These are phyloP conservation scores for Epicoccum nigrum DNA, from an alignment of 2,329 filamentous ascomycete species.

Conservation along the genomic window DNA sequence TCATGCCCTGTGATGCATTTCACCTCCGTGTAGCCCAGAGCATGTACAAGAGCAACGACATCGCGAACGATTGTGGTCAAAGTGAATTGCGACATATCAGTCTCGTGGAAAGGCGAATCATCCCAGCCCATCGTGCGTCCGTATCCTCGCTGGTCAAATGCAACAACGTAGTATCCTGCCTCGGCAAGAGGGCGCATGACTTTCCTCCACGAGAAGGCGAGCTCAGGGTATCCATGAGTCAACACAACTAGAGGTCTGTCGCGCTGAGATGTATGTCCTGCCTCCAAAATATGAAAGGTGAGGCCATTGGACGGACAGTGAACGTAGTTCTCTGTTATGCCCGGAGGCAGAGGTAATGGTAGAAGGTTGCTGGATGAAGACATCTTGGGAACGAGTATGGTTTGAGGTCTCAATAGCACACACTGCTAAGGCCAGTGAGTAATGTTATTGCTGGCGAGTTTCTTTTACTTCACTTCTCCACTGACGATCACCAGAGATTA, in stretches of 20 bases:
- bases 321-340: conserved; percentile 63
- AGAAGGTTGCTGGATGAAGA: conserved; percentile 31
- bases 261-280: conserved; percentile 52
- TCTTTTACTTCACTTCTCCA: not conserved
- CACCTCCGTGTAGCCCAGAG: conserved; percentile 64
- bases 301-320: conserved; percentile 62
- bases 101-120: conserved; percentile 55
- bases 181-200: conserved; percentile 64
- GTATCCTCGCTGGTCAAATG: conserved; percentile 71
- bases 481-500: no score
- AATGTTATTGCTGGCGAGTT: not conserved
- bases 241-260: conserved; percentile 64
- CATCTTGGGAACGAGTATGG: not conserved
- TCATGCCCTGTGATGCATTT: conserved; percentile 70
- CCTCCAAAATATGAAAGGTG: conserved; percentile 66
- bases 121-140: conserved; percentile 70
- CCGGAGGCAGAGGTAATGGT: conserved; percentile 61
- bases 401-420: no score
- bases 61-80: conserved; percentile 67
- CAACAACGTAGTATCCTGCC: conserved; percentile 68
- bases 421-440: not conserved
- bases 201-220: conserved; percentile 73
- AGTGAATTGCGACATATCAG: conserved; percentile 63
- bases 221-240: conserved; percentile 71
- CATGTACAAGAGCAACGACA: conserved; percentile 65